phyloP scores from a whole-genome alignment of 345 rosid genomes.

The Rhizophora apiculata region DNA sequence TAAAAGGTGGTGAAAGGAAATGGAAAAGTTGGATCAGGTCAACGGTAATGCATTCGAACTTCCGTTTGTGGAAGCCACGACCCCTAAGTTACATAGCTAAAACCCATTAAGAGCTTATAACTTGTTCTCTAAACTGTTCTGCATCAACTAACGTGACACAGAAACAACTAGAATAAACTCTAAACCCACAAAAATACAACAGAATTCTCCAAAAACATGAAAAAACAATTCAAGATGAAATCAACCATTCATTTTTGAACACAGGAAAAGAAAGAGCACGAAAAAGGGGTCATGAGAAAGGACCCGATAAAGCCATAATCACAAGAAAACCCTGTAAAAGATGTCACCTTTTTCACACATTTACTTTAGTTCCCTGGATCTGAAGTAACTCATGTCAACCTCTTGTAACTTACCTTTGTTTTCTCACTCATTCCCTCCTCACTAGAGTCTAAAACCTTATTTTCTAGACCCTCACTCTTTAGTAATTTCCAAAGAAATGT shows the following conservation, averaged over 20 bases:
- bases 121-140: conserved; percentile 35
- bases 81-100: conserved; percentile 7
- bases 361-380: conserved; percentile 55
- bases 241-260: conserved; percentile 31
- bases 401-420: conserved; percentile 22
- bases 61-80: conserved; percentile 36
- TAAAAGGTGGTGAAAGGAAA: conserved; percentile 30
- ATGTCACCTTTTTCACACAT: conserved; percentile 29
- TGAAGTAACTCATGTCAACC: conserved; percentile 55
- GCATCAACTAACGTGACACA: conserved; percentile 37
- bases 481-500: conserved; percentile 15
- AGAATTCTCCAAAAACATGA: conserved; percentile 11
- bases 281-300: conserved; percentile 47
- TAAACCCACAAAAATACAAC: conserved; percentile 15
- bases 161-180: conserved; percentile 17
- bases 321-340: conserved; percentile 46
- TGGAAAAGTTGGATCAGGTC: conserved; percentile 39
- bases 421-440: conserved; percentile 19
- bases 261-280: conserved; percentile 25
- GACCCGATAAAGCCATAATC: conserved; percentile 44
- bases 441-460: neutral
- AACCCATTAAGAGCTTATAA: conserved; percentile 21
- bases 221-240: conserved; percentile 8
- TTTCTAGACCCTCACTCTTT: conserved; percentile 6
- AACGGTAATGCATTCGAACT: conserved; percentile 36